A percentile compares a stretch with the other conserved stretches of the same genome.
Conservation (phyloP, 163 green algal species). For the Scenedesmus sp. region DNA sequence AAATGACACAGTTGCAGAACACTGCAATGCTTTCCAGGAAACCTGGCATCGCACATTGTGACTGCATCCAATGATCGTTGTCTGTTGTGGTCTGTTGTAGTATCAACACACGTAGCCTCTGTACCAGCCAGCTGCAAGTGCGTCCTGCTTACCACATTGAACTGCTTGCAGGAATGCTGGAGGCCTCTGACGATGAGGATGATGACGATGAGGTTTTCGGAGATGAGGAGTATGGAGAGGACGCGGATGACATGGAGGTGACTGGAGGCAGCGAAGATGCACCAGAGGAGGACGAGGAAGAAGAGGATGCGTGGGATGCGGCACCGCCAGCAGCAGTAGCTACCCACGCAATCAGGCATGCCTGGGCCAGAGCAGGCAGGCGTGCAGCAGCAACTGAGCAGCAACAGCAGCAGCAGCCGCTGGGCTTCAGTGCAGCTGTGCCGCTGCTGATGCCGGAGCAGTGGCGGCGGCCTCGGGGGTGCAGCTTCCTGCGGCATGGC, state of each 20-base stretch:
- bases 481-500: constrained; percentile 50
- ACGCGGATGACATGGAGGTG: background rate
- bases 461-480: constrained; percentile 19
- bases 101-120: background rate
- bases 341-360: background rate
- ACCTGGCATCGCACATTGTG: too few relatives aligned
- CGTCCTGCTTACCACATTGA: background rate
- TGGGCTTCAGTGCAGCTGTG: background rate
- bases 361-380: background rate
- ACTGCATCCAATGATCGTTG: too few relatives aligned
- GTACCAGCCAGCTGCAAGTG: background rate
- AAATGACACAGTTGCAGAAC: too few relatives aligned
- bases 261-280: background rate
- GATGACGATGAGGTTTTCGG: background rate
- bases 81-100: too few relatives aligned
- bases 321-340: background rate
- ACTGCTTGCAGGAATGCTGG: background rate
- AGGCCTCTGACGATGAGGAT: background rate
- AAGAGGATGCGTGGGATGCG: background rate
- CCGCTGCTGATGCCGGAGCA: constrained; percentile 20
- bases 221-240: background rate
- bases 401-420: background rate
- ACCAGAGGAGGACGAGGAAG: background rate
- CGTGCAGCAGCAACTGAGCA: background rate
- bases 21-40: too few relatives aligned